Evolutionary conservation across 164 flowering plant genomes (phyloP), one percentile per base, ranked within the genome.

Genomic region (Echeveria elegans): DNA sequence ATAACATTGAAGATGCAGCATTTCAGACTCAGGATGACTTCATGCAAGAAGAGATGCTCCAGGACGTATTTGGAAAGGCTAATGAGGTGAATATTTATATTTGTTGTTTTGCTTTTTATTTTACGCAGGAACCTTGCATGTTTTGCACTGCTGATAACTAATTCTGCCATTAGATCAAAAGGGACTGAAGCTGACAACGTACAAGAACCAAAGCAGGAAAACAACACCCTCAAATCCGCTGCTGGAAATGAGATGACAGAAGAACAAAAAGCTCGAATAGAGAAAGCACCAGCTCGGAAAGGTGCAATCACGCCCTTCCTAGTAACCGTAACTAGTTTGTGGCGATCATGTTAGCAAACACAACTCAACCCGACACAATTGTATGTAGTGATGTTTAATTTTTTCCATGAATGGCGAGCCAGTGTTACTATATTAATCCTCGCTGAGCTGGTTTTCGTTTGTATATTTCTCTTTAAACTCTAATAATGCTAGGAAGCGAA

Each of bases 221-320:
- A 71, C 63, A 71, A 52, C 66, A 71, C 34, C 50, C 58, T 34
- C 21, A 67, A 56, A 14, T 6, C n/a, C 30, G 45, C 78, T 14
- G 71, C 37, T 2, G 67, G 58, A 37, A 61, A 6, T 69, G 63
- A 66, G 66, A 61, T 81, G 34, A 70, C 85, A 37, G 89, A 81
- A 31, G 89, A 85, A 41, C 88, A 85, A 60, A 81, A 67, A 76
- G 82, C 86, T 73, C 82, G 87, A 0, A 85, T 85, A 76, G 92
- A 86, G 75, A 88, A 73, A 77, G 86, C 88, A 62, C 82, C 86
- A 52, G 87, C 89, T 52, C 73, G 83, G 5, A 63, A 63, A 26
- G 61, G 19, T 56, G 61, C 61, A 56, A 8, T 6, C 4, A n/a
- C n/a, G n/a, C n/a, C n/a, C 2, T 52, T 5, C 6, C 5, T 4